These are phyloP conservation scores for Xylaria sp. DNA, from an alignment of 2,329 filamentous ascomycete genomes.

Conservation along the genomic window DNA sequence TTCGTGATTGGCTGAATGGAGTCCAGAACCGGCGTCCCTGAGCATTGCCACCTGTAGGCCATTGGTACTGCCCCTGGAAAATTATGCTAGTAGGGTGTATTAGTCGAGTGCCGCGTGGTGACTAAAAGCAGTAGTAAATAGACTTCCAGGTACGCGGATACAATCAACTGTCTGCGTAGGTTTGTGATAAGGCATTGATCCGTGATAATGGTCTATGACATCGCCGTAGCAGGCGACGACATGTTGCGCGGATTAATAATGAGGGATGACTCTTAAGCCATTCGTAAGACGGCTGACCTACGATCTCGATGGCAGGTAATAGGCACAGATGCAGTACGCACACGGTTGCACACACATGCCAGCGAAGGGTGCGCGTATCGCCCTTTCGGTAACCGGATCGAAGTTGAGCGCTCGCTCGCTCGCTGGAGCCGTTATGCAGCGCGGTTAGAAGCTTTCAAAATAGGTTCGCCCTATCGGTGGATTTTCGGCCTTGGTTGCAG, in stretches of 20 bases:
- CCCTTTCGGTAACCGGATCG: constrained; percentile 16
- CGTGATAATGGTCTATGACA: background rate
- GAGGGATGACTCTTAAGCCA: background rate
- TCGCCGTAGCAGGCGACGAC: background rate
- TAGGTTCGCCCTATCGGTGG: constrained; percentile 2
- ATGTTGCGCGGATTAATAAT: background rate
- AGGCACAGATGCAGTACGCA: background rate
- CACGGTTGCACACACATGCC: background rate
- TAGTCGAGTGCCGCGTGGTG: background rate
- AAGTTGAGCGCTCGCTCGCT: background rate
- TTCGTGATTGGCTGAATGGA: constrained; percentile 15
- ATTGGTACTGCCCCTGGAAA: background rate
- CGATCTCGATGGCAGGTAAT: constrained; percentile 26
- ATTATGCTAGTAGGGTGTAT: background rate
- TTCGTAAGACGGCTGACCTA: background rate
- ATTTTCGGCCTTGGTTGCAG: constrained; percentile 1
- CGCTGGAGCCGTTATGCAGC: background rate
- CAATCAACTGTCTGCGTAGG: no score
- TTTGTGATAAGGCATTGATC: background rate
- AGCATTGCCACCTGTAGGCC: background rate
- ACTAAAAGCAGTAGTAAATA: background rate
- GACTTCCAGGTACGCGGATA: no score
- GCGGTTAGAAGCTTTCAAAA: background rate
- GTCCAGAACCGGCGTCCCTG: constrained; percentile 1
- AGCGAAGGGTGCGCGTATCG: constrained; percentile 3